Percentiles rank a stretch among this genome's conserved stretches.
phyloP scores from a whole-genome alignment of 352 stramenopile species.

The Pythium diclinum region DNA sequence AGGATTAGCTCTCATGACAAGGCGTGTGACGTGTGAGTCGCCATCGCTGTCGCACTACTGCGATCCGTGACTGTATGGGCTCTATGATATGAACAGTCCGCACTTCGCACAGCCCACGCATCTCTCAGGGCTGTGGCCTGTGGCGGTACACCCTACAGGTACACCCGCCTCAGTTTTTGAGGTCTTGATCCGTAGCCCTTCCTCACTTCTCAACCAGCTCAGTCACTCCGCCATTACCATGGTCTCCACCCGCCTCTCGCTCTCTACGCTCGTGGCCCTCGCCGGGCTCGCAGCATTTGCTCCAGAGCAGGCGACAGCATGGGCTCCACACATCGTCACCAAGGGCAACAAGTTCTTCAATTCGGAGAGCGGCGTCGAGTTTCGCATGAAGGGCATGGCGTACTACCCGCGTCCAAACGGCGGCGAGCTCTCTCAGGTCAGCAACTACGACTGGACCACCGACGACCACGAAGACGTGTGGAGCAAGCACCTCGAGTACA shows the following conservation, averaged over 20 bases:
- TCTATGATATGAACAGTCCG: background rate
- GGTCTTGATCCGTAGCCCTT: background rate
- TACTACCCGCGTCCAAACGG: constrained; percentile 71
- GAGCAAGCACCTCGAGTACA: constrained; percentile 40
- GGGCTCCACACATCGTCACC: constrained; percentile 30
- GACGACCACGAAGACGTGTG: constrained; percentile 61
- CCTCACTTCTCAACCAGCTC: background rate
- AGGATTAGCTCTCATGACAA: background rate
- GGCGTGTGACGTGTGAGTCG: background rate
- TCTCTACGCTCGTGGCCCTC: background rate
- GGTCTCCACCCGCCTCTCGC: background rate
- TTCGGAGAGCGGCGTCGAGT: constrained; percentile 41
- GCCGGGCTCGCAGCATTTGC: background rate
- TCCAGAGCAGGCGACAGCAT: background rate
- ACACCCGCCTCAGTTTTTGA: too few relatives aligned
- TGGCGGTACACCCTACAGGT: too few relatives aligned
- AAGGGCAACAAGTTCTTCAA: constrained; percentile 80
- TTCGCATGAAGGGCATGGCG: constrained; percentile 66
- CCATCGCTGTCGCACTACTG: background rate
- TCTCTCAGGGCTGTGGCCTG: too few relatives aligned
- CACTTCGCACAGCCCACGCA: background rate
- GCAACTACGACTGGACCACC: constrained; percentile 60
- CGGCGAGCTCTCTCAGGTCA: constrained; percentile 35
- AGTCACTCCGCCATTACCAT: background rate
- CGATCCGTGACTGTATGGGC: background rate